phyloP scores from a whole-genome alignment of 129 eudicot species.

The Kitagawia praeruptora region DNA sequence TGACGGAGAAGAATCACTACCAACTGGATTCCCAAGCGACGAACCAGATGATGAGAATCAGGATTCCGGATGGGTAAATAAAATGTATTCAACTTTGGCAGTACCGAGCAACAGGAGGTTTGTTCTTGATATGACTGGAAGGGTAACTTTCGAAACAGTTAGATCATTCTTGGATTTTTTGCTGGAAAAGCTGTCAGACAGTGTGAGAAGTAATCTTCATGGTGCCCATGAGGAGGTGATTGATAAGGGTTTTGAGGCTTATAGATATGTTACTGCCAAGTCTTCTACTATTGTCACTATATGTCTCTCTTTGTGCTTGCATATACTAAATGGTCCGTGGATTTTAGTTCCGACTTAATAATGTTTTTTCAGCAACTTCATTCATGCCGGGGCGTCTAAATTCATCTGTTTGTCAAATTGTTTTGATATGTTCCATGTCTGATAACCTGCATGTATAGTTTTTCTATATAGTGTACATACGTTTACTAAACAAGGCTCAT shows the following conservation, averaged over 20 bases:
- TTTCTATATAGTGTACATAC: background rate
- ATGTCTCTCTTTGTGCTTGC: slow-evolving; percentile 63
- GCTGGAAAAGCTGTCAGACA: slow-evolving; percentile 27
- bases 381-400: background rate
- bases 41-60: slow-evolving; percentile 21
- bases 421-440: background rate
- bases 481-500: too few species aligned
- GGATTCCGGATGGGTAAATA: slow-evolving; percentile 40
- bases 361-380: background rate
- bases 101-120: slow-evolving; percentile 63
- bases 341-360: slow-evolving; percentile 39
- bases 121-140: slow-evolving; percentile 59
- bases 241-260: slow-evolving; percentile 43
- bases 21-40: slow-evolving; percentile 12
- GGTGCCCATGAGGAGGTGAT: slow-evolving; percentile 51
- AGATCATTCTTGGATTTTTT: slow-evolving; percentile 45
- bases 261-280: slow-evolving; percentile 37
- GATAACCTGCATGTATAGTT: background rate
- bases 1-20: slow-evolving; percentile 18
- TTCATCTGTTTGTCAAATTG: background rate
- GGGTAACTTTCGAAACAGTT: slow-evolving; percentile 54
- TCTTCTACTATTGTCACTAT: slow-evolving; percentile 48
- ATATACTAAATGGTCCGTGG: slow-evolving; percentile 53
- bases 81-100: slow-evolving; percentile 64
- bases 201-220: slow-evolving; percentile 35